Percentiles rank a stretch among this genome's conserved stretches.
These are phyloP conservation scores for Solanum arcanum DNA, from an alignment of 257 asterid species.

Conservation along the genomic window DNA sequence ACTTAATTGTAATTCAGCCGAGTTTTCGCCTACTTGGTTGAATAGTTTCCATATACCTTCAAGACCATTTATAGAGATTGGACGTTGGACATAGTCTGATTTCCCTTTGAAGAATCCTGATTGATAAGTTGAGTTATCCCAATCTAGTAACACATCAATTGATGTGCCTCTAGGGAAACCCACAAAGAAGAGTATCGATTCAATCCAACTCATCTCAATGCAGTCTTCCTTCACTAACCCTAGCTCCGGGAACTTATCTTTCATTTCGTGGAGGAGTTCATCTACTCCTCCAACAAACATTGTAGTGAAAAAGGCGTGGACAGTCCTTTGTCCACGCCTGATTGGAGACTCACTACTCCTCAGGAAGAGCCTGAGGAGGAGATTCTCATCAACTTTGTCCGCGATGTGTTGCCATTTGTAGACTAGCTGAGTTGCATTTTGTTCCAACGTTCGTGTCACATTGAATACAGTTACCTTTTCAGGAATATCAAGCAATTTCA, in stretches of 20 bases:
- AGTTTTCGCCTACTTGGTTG: background rate
- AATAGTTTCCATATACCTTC: background rate
- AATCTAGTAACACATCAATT: background rate
- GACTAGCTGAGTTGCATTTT: background rate
- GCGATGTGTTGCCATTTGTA: background rate
- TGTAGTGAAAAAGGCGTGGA: background rate
- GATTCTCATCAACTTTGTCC: background rate
- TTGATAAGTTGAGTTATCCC: background rate
- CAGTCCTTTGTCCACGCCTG: background rate
- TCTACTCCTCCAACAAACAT: background rate
- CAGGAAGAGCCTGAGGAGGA: background rate
- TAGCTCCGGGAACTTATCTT: background rate
- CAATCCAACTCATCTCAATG: background rate
- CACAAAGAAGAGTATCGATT: background rate
- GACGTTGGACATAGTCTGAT: background rate
- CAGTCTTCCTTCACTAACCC: background rate
- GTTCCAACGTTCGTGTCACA: background rate
- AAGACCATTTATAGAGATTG: background rate
- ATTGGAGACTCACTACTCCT: background rate
- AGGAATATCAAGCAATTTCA: background rate
- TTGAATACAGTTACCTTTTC: background rate
- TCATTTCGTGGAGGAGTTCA: background rate
- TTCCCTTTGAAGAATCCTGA: background rate
- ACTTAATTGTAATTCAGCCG: background rate
- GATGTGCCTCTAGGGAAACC: background rate